Base-by-base conservation (phyloP, 2,329 filamentous ascomycete genomes). In the Aspergillus udagawae region DNA sequence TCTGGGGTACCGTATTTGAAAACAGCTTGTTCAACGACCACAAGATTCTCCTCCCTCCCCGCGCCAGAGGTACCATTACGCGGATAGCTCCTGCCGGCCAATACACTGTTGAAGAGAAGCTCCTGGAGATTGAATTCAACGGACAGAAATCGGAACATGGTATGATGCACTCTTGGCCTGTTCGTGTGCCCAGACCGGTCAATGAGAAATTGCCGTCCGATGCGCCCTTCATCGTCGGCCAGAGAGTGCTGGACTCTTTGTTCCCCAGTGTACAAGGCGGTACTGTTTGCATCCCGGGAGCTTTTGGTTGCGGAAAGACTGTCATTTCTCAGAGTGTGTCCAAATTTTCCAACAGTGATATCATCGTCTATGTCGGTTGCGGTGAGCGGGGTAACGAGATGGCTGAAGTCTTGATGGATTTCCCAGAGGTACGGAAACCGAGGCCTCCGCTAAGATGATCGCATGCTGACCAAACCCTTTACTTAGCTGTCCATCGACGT, bases 381-480 rank as follows among this genome's bases (percentile, higher is more conserved):
- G 91, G 92, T 67, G 94, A 99, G 80, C 90, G 94, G 68, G 94
- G 94, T 66, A 99, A 99, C 74, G 94, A 99, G 79, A 99, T 99
- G 94, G 94, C 94, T 63, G 94, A 99, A 84, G 94, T 99, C 67
- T 84, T 99, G 84, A 97, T 97, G 90, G 94, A 99, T 79, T 99
- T 99, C 83, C 94, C 94, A 58, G 92, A 97, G 73, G 83, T 84
- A 72, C 57, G 71, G 56, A 38, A 21, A 44, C 3, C 42, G 10
- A 44, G 4, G 23, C 27, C 23, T 47, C 3, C 23, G n/a, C 47
- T 49, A 20, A n/a, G 6, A n/a, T 12, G 32, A 50, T 9, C 53
- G 29, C 20, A 21, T 38, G 48, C 63, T 70, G 50, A 69, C 52
- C 14, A 3, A n/a, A 6, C 25, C 23, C 27, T 12, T 48, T 20